A percentile compares a stretch with the other conserved stretches of the same genome.
phyloP scores from a whole-genome alignment of 1,139 yeast genomes.

The Dujonia santamariae region DNA sequence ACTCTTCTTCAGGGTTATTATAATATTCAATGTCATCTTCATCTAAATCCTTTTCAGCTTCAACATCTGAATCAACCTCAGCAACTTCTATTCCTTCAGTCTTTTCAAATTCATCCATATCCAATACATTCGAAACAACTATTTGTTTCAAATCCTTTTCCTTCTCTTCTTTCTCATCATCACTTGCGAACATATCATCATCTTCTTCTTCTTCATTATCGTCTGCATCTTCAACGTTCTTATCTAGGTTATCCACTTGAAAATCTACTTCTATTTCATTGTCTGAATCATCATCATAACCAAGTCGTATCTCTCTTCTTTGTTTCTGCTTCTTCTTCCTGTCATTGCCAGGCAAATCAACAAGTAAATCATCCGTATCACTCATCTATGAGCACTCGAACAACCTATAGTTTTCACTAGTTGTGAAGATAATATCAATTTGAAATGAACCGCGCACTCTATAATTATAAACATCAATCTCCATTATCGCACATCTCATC shows the following conservation, averaged over 20 bases:
- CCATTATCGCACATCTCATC: background rate
- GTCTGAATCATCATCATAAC: constrained; percentile 34
- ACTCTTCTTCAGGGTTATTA: constrained; percentile 14
- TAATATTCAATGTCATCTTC: constrained; percentile 14
- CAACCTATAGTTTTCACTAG: too few species aligned
- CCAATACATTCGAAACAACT: constrained; percentile 16
- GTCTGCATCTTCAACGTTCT: constrained; percentile 10
- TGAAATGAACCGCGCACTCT: too few species aligned
- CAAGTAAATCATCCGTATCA: constrained; percentile 14
- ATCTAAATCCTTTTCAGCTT: constrained; percentile 8
- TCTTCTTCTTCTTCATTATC: constrained; percentile 15
- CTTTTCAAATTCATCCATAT: constrained; percentile 5
- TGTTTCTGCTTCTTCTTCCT: constrained; percentile 18
- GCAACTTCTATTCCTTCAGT: constrained; percentile 7
- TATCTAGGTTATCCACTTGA: constrained; percentile 2
- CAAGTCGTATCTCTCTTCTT: constrained; percentile 20
- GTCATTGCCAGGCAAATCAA: constrained; percentile 25
- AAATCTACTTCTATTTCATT: constrained; percentile 14
- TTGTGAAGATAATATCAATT: too few species aligned
- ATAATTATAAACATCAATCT: background rate
- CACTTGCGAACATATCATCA: constrained; percentile 42
- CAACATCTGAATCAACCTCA: constrained; percentile 4
- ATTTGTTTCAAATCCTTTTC: constrained; percentile 14
- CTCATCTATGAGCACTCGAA: too few species aligned
- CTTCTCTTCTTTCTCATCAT: constrained; percentile 16